Evolutionary conservation across 1,139 yeast species (phyloP).

Genomic region (Scheffersomyces insectosa): DNA sequence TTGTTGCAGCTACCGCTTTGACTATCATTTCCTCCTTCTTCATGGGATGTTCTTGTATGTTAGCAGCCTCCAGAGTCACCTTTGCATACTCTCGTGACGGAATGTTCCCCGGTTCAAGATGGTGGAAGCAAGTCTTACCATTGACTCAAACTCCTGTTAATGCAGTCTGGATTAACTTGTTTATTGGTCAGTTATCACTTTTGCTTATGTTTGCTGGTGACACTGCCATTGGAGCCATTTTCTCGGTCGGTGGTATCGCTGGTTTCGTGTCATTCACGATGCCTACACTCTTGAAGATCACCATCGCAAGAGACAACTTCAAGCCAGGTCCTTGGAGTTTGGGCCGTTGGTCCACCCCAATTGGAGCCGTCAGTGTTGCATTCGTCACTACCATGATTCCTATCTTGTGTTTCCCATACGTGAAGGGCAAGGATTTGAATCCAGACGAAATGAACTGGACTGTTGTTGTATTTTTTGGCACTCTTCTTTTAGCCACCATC

Average conservation of each 20-base stretch:
- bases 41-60: conserved; percentile 72
- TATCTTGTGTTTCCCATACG: conserved; percentile 64
- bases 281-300: conserved; percentile 63
- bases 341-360: conserved; percentile 54
- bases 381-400: conserved; percentile 66
- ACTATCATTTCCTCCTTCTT: conserved; percentile 61
- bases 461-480: conserved; percentile 64
- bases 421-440: conserved; percentile 47
- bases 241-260: conserved; percentile 76
- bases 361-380: conserved; percentile 42
- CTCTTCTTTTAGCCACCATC: conserved; percentile 50
- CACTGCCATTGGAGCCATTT: conserved; percentile 71
- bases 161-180: conserved; percentile 67
- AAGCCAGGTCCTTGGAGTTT: conserved; percentile 71
- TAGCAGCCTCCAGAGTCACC: conserved; percentile 69
- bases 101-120: conserved; percentile 60
- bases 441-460: conserved; percentile 70
- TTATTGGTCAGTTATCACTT: conserved; percentile 57
- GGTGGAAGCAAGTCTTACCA: conserved; percentile 55
- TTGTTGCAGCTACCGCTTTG: conserved; percentile 56
- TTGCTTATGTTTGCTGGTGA: conserved; percentile 67
- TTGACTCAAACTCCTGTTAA: conserved; percentile 65
- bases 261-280: conserved; percentile 71
- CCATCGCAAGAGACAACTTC: conserved; percentile 55
- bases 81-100: conserved; percentile 73